Percentiles rank a stretch among this genome's conserved stretches.
Conservation (phyloP, 805 yeast species). For the Debaryomyces tyrocola region DNA sequence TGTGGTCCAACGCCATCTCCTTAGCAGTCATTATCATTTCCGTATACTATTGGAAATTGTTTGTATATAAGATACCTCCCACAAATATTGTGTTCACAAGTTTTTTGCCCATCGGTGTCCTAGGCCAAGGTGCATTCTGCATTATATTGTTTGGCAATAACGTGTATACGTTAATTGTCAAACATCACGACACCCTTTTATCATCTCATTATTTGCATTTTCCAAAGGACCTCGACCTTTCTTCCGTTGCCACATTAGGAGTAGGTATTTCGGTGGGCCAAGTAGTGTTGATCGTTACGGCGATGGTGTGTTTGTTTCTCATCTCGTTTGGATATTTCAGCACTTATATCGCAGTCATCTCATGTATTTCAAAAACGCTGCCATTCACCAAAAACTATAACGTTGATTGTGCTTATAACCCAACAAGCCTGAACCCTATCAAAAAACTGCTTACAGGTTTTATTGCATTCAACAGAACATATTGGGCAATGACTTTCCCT, state of each 20-base stretch:
- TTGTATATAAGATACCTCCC: conserved; percentile 59
- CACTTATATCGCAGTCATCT: conserved; percentile 34
- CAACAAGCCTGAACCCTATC: neutral
- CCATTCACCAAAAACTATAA: conserved; percentile 35
- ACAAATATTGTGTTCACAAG: conserved; percentile 57
- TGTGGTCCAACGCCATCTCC: conserved; percentile 70
- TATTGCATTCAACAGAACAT: conserved; percentile 18
- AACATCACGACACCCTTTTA: conserved; percentile 11
- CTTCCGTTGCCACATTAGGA: neutral
- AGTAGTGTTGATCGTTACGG: conserved; percentile 12
- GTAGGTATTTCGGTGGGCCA: conserved; percentile 13
- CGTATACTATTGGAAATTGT: conserved; percentile 59
- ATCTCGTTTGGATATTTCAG: conserved; percentile 58
- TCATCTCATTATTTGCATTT: conserved; percentile 23
- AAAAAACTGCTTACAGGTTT: conserved; percentile 12
- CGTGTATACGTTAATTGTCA: conserved; percentile 20
- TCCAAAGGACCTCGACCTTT: neutral
- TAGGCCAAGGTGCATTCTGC: conserved; percentile 83
- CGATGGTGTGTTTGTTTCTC: conserved; percentile 44
- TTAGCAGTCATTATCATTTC: conserved; percentile 57
- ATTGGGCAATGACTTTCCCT: conserved; percentile 87
- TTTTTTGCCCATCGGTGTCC: conserved; percentile 78
- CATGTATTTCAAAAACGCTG: conserved; percentile 42
- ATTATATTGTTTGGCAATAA: conserved; percentile 55
- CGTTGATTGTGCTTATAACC: conserved; percentile 13